Evolutionary conservation across 164 flowering plant species (phyloP).

Genomic region (Tetracentron sinense): DNA sequence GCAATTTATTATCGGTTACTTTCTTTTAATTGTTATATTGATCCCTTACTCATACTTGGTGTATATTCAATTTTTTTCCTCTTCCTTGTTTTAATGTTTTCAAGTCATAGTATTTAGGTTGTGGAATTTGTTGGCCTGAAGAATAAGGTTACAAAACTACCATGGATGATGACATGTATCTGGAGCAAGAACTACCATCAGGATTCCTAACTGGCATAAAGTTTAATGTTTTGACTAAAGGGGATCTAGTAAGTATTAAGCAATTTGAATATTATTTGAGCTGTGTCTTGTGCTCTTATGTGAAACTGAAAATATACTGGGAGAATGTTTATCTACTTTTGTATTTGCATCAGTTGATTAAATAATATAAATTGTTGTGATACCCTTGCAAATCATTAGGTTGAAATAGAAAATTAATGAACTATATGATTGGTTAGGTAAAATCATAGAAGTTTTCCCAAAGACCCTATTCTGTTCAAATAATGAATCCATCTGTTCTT

Average conservation of each 20-base stretch:
- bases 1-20: not conserved
- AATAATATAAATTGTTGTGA: too few species aligned
- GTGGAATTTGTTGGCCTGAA: not conserved
- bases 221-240: slow-evolving; percentile 44
- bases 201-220: slow-evolving; percentile 41
- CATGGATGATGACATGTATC: slow-evolving; percentile 37
- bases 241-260: slow-evolving; percentile 45
- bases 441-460: too few species aligned
- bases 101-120: not conserved
- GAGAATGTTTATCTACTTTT: not conserved
- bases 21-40: not conserved
- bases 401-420: too few species aligned
- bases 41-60: not conserved
- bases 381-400: too few species aligned
- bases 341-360: not conserved
- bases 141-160: slow-evolving; percentile 2
- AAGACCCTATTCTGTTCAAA: slow-evolving; percentile 1
- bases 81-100: not conserved
- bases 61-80: not conserved
- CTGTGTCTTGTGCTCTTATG: not conserved
- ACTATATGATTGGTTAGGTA: too few species aligned
- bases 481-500: not conserved
- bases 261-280: not conserved
- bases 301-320: not conserved
- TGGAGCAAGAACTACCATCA: slow-evolving; percentile 35